Conservation (phyloP, 1,284 basidiomycete genomes). For the Ustilago sp. region DNA sequence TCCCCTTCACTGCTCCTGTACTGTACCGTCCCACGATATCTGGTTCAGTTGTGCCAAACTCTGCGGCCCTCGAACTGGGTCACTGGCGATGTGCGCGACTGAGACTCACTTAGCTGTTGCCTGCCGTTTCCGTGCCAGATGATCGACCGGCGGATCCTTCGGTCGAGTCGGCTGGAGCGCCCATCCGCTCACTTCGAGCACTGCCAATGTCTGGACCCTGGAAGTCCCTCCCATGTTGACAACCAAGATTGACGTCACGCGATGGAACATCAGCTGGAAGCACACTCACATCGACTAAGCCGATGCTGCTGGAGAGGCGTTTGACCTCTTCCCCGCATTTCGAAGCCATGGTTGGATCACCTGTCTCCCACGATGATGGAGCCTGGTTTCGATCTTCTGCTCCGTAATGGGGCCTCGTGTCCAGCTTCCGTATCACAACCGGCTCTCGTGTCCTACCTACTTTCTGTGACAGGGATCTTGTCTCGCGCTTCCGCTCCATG, state of each 20-base stretch:
- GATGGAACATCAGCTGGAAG: no score
- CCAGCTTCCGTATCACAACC: no score
- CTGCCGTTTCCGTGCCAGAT: not conserved
- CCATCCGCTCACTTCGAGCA: no score
- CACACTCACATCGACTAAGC: not conserved
- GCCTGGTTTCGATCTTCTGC: no score
- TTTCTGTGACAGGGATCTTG: no score
- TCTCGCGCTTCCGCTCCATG: no score
- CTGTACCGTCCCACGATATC: not conserved
- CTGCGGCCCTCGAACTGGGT: not conserved
- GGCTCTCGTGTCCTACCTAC: no score
- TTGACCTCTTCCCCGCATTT: not conserved
- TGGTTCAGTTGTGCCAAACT: not conserved
- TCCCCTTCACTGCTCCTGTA: not conserved
- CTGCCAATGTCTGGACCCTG: not conserved
- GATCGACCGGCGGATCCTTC: no score
- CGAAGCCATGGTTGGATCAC: not conserved
- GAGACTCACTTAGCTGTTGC: not conserved
- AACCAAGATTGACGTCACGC: constrained; percentile 1
- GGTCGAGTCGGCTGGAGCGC: no score
- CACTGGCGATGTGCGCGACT: not conserved
- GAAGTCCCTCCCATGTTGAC: not conserved
- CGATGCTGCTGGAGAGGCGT: not conserved
- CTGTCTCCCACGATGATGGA: no score
- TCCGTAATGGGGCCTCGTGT: no score